These are phyloP conservation scores for Filobasidium uniguttulatum DNA, from an alignment of 1,284 basidiomycete genomes.

Conservation along the genomic window DNA sequence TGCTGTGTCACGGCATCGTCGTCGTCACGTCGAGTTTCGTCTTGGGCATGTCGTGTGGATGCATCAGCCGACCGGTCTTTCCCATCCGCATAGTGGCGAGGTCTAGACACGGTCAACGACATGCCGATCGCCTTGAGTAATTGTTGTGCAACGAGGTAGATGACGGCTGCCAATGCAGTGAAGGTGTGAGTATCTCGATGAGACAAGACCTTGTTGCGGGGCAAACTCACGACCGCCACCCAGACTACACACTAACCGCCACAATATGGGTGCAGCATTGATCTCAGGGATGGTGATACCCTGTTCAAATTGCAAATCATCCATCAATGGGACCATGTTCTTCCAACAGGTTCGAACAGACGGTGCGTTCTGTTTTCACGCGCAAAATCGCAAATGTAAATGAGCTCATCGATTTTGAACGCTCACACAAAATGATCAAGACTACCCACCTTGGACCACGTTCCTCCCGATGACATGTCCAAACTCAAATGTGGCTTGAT, in stretches of 20 bases:
- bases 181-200: slow-evolving; percentile 21
- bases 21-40: background rate
- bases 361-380: slow-evolving; percentile 47
- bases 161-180: slow-evolving; percentile 42
- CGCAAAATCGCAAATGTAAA: background rate
- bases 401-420: background rate
- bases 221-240: slow-evolving; percentile 57
- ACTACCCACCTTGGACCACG: slow-evolving; percentile 19
- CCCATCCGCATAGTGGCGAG: background rate
- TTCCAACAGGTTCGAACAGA: slow-evolving; percentile 46
- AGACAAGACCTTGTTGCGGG: background rate
- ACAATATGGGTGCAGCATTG: slow-evolving; percentile 65
- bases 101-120: slow-evolving; percentile 16
- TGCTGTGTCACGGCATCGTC: slow-evolving; percentile 43
- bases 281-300: slow-evolving; percentile 58
- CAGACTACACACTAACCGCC: slow-evolving; percentile 57
- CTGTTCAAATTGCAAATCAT: slow-evolving; percentile 43
- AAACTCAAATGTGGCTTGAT: slow-evolving; percentile 58
- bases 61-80: slow-evolving; percentile 17
- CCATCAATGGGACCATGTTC: slow-evolving; percentile 51
- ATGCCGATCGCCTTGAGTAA: slow-evolving; percentile 25
- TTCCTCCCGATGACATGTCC: slow-evolving; percentile 44
- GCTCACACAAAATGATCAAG: slow-evolving; percentile 12
- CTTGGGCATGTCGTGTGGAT: background rate
- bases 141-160: slow-evolving; percentile 37